These are phyloP conservation scores for Grosmannia penicillata DNA, from an alignment of 2,329 filamentous ascomycete genomes.

Conservation along the genomic window DNA sequence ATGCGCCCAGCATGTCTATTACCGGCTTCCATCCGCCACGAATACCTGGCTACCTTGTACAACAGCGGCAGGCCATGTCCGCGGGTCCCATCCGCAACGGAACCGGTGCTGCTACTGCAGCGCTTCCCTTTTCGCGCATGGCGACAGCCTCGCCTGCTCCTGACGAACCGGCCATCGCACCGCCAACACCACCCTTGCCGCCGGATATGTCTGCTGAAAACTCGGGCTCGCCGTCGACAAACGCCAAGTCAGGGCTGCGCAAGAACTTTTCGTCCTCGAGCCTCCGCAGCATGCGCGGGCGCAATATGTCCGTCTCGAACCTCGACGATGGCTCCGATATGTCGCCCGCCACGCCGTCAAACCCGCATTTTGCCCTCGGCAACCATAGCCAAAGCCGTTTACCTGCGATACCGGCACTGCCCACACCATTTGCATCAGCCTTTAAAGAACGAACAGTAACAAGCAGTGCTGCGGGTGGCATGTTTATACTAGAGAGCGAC, in stretches of 20 bases:
- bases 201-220: slow-evolving; percentile 9
- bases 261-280: slow-evolving; percentile 62
- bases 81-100: slow-evolving; percentile 19
- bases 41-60: slow-evolving; percentile 21
- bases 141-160: not conserved
- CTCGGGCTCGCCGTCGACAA: slow-evolving; percentile 37
- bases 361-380: slow-evolving; percentile 43
- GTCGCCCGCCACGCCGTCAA: slow-evolving; percentile 62
- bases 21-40: slow-evolving; percentile 11
- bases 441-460: slow-evolving; percentile 42
- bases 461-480: slow-evolving; percentile 46
- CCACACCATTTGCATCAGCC: slow-evolving; percentile 50
- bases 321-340: slow-evolving; percentile 47
- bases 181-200: slow-evolving; percentile 20
- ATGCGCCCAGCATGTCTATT: not conserved
- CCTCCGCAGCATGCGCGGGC: slow-evolving; percentile 54
- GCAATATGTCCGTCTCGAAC: slow-evolving; percentile 55
- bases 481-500: slow-evolving; percentile 72
- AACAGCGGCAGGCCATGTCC: slow-evolving; percentile 26
- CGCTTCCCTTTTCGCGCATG: slow-evolving; percentile 15
- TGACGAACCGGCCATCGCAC: slow-evolving; percentile 16
- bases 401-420: slow-evolving; percentile 44
- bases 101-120: slow-evolving; percentile 7
- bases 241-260: slow-evolving; percentile 31
- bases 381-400: no score